Evolutionary conservation across 495 filamentous ascomycete genomes (phyloP).

Genomic region (Friedmanniomyces endolithicus): DNA sequence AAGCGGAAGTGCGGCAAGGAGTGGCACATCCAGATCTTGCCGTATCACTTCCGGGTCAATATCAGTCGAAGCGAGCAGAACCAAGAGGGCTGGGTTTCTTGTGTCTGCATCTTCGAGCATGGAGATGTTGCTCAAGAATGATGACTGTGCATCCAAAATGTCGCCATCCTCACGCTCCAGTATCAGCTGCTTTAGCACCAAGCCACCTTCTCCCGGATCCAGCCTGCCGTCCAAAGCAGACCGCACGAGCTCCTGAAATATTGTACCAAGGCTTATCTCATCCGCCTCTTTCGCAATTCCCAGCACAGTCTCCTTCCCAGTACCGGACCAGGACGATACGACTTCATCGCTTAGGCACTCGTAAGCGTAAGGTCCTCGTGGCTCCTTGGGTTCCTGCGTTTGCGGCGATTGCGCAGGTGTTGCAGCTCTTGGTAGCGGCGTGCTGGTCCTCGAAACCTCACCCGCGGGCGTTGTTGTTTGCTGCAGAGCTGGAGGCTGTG

Average conservation of each 20-base stretch:
- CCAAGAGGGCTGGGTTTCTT: slow-evolving; percentile 32
- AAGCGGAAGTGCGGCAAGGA: slow-evolving; percentile 62
- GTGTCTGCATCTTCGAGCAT: slow-evolving; percentile 58
- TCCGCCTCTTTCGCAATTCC: slow-evolving; percentile 53
- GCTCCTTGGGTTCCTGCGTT: neutral
- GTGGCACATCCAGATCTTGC: slow-evolving; percentile 62
- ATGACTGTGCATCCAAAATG: slow-evolving; percentile 35
- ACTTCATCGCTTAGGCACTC: slow-evolving; percentile 43
- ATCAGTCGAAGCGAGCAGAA: slow-evolving; percentile 54
- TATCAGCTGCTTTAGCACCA: slow-evolving; percentile 60
- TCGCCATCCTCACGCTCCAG: slow-evolving; percentile 39
- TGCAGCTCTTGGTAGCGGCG: neutral
- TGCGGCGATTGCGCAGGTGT: neutral
- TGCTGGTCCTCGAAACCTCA: slow-evolving; percentile 5
- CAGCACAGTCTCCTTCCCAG: slow-evolving; percentile 39
- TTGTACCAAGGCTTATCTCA: slow-evolving; percentile 46
- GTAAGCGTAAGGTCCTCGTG: slow-evolving; percentile 37
- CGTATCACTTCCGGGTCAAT: slow-evolving; percentile 64
- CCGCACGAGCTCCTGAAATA: slow-evolving; percentile 77
- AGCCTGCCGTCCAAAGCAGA: slow-evolving; percentile 58
- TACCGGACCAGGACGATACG: slow-evolving; percentile 38
- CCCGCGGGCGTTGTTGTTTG: slow-evolving; percentile 10
- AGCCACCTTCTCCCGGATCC: slow-evolving; percentile 54
- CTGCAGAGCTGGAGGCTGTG: slow-evolving; percentile 22
- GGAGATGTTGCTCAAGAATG: slow-evolving; percentile 74